These are phyloP conservation scores for Calonectria honghensis DNA, from an alignment of 2,329 filamentous ascomycete species.

Conservation along the genomic window DNA sequence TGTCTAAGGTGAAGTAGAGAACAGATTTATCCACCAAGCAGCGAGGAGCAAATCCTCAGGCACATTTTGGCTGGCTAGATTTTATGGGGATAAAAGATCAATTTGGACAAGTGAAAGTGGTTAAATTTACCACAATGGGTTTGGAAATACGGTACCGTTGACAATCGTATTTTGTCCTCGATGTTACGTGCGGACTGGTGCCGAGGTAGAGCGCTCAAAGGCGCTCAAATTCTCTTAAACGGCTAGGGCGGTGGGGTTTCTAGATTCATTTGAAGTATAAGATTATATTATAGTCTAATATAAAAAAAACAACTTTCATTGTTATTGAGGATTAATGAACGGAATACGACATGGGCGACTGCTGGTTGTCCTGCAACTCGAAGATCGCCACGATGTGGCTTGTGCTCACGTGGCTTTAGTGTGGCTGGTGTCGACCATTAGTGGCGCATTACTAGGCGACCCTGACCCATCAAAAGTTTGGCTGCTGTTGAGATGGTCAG, in stretches of 20 bases:
- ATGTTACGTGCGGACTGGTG: background rate
- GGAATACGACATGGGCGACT: background rate
- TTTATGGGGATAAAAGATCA: background rate
- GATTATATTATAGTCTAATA: background rate
- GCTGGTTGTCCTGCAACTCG: background rate
- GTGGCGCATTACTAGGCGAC: constrained; percentile 15
- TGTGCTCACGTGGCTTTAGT: constrained; percentile 43
- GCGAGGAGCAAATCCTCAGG: background rate
- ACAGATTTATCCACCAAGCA: background rate
- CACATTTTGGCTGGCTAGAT: background rate
- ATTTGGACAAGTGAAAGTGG: background rate
- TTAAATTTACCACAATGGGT: background rate
- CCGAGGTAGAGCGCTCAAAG: background rate
- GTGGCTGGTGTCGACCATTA: constrained; percentile 43
- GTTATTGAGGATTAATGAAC: background rate
- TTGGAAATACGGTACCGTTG: background rate
- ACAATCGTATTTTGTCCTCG: background rate
- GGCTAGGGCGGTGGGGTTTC: too few species aligned
- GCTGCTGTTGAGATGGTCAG: background rate
- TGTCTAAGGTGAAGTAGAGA: background rate
- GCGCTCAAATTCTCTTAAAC: background rate
- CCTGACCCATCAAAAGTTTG: constrained; percentile 24
- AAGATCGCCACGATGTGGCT: constrained; percentile 42
- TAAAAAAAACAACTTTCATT: background rate
- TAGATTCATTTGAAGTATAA: background rate